Conservation (phyloP, 1,284 basidiomycete genomes). For the Ceratobasidium sp. region DNA sequence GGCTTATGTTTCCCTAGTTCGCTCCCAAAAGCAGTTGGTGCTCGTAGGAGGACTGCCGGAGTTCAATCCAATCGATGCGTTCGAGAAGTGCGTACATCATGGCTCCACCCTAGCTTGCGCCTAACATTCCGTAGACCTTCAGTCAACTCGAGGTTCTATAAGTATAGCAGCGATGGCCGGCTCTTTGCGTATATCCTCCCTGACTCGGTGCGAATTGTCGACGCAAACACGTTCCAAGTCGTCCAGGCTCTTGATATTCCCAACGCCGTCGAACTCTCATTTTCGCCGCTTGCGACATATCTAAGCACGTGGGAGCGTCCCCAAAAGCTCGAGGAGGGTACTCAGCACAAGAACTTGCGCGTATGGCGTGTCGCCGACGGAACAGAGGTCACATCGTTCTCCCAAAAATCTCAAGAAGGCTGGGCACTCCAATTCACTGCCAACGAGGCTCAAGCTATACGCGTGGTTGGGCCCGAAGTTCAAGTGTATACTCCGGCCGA, state of each 20-base stretch:
- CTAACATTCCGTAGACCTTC: constrained; percentile 64
- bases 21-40: constrained; percentile 93
- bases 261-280: constrained; percentile 86
- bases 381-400: constrained; percentile 83
- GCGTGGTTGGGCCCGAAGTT: constrained; percentile 86
- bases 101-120: background rate
- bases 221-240: constrained; percentile 78
- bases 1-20: constrained; percentile 63
- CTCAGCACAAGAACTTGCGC: constrained; percentile 89
- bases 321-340: constrained; percentile 75
- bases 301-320: constrained; percentile 95
- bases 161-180: constrained; percentile 90
- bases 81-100: constrained; percentile 65
- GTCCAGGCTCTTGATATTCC: constrained; percentile 78
- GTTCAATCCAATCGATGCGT: constrained; percentile 77
- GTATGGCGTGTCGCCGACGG: constrained; percentile 88
- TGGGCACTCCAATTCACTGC: constrained; percentile 95
- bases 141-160: constrained; percentile 78
- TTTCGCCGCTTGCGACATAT: constrained; percentile 94
- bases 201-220: constrained; percentile 77
- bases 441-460: constrained; percentile 89
- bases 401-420: constrained; percentile 85
- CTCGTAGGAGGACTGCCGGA: constrained; percentile 86
- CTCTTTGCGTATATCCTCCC: constrained; percentile 89
- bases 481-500: constrained; percentile 89